Conservation (phyloP, 768 basidiomycete species). For the Tricholoma saponaceum region DNA sequence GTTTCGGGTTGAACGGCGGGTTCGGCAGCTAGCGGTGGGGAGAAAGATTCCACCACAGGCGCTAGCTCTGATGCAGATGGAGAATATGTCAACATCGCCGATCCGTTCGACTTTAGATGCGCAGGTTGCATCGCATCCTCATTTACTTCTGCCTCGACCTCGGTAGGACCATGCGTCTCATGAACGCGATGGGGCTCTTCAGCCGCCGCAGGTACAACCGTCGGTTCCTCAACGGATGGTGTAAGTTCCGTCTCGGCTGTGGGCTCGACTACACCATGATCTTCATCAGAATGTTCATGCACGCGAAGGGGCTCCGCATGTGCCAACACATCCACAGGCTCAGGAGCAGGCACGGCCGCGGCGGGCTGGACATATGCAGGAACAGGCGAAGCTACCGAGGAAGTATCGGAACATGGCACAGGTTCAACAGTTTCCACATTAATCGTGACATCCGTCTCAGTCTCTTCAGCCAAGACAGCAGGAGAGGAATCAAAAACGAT, state of each 20-base stretch:
- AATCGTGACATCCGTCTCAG: neutral
- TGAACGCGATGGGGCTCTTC: neutral
- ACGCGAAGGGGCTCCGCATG: slow-evolving; percentile 8
- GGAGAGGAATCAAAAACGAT: neutral
- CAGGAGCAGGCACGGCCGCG: neutral
- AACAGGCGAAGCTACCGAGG: neutral
- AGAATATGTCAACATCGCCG: neutral
- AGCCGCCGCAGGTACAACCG: neutral
- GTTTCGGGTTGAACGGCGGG: neutral
- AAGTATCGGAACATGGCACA: neutral
- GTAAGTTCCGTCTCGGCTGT: neutral
- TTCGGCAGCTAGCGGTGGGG: neutral
- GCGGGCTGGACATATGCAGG: neutral
- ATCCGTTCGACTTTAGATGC: neutral
- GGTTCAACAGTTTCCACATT: neutral
- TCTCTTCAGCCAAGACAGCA: neutral
- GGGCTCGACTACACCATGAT: neutral
- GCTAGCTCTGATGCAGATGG: neutral
- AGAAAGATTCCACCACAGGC: neutral
- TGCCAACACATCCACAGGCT: neutral
- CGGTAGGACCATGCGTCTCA: slow-evolving; percentile 2
- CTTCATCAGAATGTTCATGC: slow-evolving; percentile 1
- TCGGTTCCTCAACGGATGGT: neutral
- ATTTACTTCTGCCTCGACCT: neutral
- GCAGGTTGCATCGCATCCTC: neutral